phyloP scores from a whole-genome alignment of 768 basidiomycete species.

The Tremella yokohamensis region DNA sequence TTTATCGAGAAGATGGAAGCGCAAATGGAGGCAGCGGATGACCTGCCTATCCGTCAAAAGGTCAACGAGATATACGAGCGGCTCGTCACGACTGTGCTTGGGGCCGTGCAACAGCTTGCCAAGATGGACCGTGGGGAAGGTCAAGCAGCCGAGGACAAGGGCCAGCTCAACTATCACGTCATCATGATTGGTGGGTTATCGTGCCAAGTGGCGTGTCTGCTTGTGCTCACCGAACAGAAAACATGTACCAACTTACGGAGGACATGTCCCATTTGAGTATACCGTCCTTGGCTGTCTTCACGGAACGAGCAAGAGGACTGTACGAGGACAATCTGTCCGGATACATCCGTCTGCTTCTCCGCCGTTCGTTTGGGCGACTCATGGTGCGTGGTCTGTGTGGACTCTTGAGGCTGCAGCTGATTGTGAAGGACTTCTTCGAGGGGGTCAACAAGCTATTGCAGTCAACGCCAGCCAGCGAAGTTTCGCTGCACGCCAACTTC shows the following conservation, averaged over 20 bases:
- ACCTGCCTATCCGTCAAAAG: conserved; percentile 67
- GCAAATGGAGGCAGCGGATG: conserved; percentile 72
- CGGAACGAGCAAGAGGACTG: conserved; percentile 69
- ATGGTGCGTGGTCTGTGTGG: conserved; percentile 59
- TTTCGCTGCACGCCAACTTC: conserved; percentile 70
- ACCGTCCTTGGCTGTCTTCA: conserved; percentile 62
- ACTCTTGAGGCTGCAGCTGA: neutral
- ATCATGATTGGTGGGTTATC: conserved; percentile 75
- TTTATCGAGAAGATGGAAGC: conserved; percentile 79
- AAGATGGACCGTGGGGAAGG: conserved; percentile 77
- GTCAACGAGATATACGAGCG: conserved; percentile 83
- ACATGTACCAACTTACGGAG: conserved; percentile 89
- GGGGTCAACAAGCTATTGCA: conserved; percentile 82
- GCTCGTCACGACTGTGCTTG: conserved; percentile 87
- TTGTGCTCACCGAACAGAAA: conserved; percentile 60
- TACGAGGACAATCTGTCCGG: conserved; percentile 85
- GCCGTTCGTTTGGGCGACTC: conserved; percentile 79
- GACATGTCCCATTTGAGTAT: conserved; percentile 72
- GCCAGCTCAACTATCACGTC: conserved; percentile 92
- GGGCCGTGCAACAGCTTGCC: conserved; percentile 88
- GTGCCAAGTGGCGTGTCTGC: neutral
- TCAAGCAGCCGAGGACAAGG: conserved; percentile 72
- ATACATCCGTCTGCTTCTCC: conserved; percentile 80
- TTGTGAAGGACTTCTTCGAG: conserved; percentile 82
- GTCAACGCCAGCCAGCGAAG: conserved; percentile 71